Percentiles rank a stretch among this genome's conserved stretches.
phyloP scores from a whole-genome alignment of 2,329 filamentous ascomycete species.

The Penicillium thymicola region DNA sequence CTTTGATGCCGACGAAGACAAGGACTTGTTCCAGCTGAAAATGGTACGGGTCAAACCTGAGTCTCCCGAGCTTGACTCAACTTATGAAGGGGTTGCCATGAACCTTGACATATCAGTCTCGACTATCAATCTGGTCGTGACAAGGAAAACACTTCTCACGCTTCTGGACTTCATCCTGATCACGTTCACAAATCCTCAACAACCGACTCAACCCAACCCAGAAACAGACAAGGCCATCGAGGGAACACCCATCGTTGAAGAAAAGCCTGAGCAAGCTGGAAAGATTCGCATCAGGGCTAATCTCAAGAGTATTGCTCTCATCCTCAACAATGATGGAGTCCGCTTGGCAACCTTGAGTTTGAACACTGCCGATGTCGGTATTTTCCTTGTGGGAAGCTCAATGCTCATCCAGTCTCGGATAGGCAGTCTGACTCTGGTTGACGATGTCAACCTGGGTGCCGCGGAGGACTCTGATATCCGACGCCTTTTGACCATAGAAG shows the following conservation, averaged over 20 bases:
- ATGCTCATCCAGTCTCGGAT: constrained; percentile 86
- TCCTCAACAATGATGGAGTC: constrained; percentile 97
- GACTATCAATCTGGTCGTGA: constrained; percentile 94
- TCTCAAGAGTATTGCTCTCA: constrained; percentile 86
- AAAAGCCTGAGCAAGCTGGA: constrained; percentile 48
- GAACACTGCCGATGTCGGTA: constrained; percentile 84
- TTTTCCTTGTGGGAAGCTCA: constrained; percentile 79
- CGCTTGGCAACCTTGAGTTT: constrained; percentile 88
- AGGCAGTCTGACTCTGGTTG: constrained; percentile 82
- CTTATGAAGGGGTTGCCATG: constrained; percentile 89
- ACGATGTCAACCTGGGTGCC: constrained; percentile 91
- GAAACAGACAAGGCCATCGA: constrained; percentile 31
- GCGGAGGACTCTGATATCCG: constrained; percentile 76
- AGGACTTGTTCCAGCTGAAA: constrained; percentile 80
- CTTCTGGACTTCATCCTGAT: constrained; percentile 89
- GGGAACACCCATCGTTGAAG: constrained; percentile 25
- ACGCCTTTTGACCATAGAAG: constrained; percentile 89
- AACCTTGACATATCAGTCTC: constrained; percentile 89
- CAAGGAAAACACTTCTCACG: constrained; percentile 85
- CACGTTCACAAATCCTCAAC: constrained; percentile 73
- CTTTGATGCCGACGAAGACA: constrained; percentile 64
- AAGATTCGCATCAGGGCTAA: constrained; percentile 93
- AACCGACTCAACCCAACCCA: constrained; percentile 39
- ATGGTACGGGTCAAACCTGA: constrained; percentile 84
- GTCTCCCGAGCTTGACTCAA: constrained; percentile 88